phyloP scores from a whole-genome alignment of 2,329 filamentous ascomycete species.

The Lasiodiplodia hormozganensis region DNA sequence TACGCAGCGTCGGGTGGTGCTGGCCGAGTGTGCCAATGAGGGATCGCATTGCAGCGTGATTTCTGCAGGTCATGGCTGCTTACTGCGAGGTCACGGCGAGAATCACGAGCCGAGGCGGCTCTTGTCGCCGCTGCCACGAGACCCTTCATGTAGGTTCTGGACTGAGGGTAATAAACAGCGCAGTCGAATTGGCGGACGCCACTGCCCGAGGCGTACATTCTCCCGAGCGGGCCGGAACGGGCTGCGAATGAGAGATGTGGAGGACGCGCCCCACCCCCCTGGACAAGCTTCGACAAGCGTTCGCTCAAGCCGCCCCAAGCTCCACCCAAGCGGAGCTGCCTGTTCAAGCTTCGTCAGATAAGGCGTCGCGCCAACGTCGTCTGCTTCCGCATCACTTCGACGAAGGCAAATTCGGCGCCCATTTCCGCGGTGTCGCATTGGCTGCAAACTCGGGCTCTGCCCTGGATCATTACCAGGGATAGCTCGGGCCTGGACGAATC shows the following conservation, averaged over 20 bases:
- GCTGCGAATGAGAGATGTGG: background rate
- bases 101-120: conserved; percentile 1
- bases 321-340: conserved; percentile 14
- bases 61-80: conserved; percentile 7
- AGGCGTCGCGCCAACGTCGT: background rate
- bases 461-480: background rate
- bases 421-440: background rate
- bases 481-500: too few species aligned
- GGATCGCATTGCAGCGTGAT: background rate
- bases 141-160: background rate
- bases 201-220: background rate
- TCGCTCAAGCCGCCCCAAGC: conserved; percentile 15
- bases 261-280: conserved; percentile 3
- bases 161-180: background rate
- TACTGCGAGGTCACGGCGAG: background rate
- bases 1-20: background rate
- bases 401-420: background rate
- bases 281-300: conserved; percentile 22
- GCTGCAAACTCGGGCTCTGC: background rate
- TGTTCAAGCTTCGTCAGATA: background rate
- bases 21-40: background rate
- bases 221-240: conserved; percentile 11
- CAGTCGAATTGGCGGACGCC: background rate
- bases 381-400: background rate
- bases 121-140: background rate